These are phyloP conservation scores for Pichia heedii DNA, from an alignment of 805 yeast genomes.

Conservation along the genomic window DNA sequence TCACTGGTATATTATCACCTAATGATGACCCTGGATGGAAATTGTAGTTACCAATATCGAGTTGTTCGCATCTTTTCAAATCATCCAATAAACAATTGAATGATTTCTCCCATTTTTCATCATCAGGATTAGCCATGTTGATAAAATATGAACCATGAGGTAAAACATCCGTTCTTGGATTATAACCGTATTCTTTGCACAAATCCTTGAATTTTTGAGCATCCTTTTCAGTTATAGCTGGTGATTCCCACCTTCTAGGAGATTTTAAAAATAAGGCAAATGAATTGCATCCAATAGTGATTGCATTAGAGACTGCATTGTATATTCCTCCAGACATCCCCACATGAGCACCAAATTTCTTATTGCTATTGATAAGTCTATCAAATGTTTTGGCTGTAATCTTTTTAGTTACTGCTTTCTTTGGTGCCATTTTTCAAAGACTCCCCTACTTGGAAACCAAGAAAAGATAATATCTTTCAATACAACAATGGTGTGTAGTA, in stretches of 20 bases:
- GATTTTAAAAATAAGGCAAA: constrained; percentile 88
- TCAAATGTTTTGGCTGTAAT: background rate
- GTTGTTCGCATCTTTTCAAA: constrained; percentile 72
- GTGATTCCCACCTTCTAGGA: constrained; percentile 87
- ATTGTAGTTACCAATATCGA: constrained; percentile 80
- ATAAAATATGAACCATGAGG: constrained; percentile 96
- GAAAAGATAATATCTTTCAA: too few species aligned
- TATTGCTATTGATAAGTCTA: constrained; percentile 14
- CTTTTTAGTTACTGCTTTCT: constrained; percentile 9
- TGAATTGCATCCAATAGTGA: constrained; percentile 55
- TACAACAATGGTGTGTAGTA: too few species aligned
- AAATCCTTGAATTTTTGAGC: constrained; percentile 52
- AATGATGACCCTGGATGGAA: constrained; percentile 90
- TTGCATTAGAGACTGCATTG: constrained; percentile 28
- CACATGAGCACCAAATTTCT: constrained; percentile 85
- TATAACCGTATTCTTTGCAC: constrained; percentile 56
- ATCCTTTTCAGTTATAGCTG: constrained; percentile 61
- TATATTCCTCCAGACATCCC: constrained; percentile 64
- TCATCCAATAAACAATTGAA: constrained; percentile 78
- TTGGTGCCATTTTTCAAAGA: constrained; percentile 23
- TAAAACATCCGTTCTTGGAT: constrained; percentile 68
- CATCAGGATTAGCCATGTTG: constrained; percentile 85
- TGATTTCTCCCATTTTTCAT: constrained; percentile 67
- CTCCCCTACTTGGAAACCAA: too few species aligned
- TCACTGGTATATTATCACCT: constrained; percentile 53